phyloP scores from a whole-genome alignment of 345 rosid genomes.

The Anastatica hierochuntica region DNA sequence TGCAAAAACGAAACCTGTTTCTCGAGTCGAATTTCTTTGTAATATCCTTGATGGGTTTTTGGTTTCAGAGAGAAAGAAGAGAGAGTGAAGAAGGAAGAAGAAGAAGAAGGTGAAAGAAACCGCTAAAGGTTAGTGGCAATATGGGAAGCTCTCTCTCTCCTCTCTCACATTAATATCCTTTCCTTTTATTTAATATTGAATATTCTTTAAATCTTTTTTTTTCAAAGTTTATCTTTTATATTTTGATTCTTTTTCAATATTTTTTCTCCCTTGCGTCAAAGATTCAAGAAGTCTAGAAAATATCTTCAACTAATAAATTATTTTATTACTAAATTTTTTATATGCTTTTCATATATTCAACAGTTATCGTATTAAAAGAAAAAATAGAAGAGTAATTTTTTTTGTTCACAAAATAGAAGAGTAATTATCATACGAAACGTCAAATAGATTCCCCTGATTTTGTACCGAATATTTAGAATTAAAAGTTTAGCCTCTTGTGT shows the following conservation, averaged over 20 bases:
- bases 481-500: not conserved
- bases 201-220: not conserved
- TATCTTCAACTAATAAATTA: not conserved
- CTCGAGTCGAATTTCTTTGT: no score
- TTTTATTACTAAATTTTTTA: no score
- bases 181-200: not conserved
- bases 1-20: no score
- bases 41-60: no score
- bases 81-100: not conserved
- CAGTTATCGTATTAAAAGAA: no score
- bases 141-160: no score
- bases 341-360: not conserved
- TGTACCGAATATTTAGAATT: no score
- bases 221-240: conserved; percentile 1
- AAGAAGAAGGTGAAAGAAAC: conserved; percentile 22
- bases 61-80: conserved; percentile 9
- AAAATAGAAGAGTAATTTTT: no score
- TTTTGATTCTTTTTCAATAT: conserved; percentile 6
- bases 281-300: not conserved
- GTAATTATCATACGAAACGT: not conserved
- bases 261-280: conserved; percentile 8
- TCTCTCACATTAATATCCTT: no score
- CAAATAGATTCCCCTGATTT: not conserved
- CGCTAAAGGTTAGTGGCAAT: conserved; percentile 29
- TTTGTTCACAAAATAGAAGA: no score